Base-by-base conservation (phyloP, 495 filamentous ascomycete genomes). In the Aspergillus kassunensis region DNA sequence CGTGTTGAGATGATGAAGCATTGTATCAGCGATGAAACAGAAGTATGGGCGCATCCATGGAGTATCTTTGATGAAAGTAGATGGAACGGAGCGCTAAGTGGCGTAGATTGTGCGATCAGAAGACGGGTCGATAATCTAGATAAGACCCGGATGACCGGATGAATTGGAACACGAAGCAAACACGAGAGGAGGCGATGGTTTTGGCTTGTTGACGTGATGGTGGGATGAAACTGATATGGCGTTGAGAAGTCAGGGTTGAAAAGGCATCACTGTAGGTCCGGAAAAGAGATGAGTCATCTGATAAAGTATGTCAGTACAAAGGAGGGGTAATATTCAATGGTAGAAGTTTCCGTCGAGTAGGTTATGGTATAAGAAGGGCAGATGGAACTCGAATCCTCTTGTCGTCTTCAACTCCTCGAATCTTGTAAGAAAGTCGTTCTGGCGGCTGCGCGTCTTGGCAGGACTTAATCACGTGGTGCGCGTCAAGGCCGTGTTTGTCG, bases 391-490 rank as follows among this genome's bases (percentile, higher is more conserved):
- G 25, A 20, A 10, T 44, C n/a, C 27, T 20, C 27, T 21, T 31
- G 42, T 31, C 42, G 2, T 23, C 18, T 34, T n/a, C 18, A 25
- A 46, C 29, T 30, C 13, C 44, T 31, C n/a, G 10, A 3, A 31
- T 2, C 2, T 20, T 34, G 6, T 6, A 34, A 21, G 27, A 9
- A 55, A 34, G 15, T 49, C 53, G 47, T 44, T 80, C 85, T 40
- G 6, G 18, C 25, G 39, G 20, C 18, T 42, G 18, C 39, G 39
- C 23, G 39, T 44, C 51, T 59, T 57, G 50, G 51, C 47, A 19
- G 41, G 23, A 39, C 21, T 31, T 16, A n/a, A 35, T 62, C 59
- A 62, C 62, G 59, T 62, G 59, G 6, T 25, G 37, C 55, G 53
- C 54, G 56, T 59, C 47, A 52, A 50, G 49, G 54, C 41, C 57